Base-by-base conservation (phyloP, 805 yeast species). In the Saccharomycopsis vini region DNA sequence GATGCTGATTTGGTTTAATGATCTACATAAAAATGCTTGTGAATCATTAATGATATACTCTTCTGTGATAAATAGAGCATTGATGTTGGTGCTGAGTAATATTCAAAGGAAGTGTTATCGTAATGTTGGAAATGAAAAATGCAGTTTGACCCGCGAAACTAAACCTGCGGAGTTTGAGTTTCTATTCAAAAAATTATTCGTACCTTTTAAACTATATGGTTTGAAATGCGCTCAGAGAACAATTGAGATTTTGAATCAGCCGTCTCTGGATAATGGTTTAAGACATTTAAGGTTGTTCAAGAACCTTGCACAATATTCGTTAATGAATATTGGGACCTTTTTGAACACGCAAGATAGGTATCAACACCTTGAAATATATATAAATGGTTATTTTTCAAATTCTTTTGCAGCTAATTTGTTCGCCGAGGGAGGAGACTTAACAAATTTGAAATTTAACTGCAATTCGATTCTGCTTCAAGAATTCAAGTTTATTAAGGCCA, bases 341-440 rank as follows among this genome's bases (percentile, higher is more conserved):
- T 9, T 36, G 13, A 36, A 34, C 12, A 18, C 26, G 12, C 42
- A 43, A 13, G 31, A 34, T 16, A 36, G 29, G 10, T 40, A 31
- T 30, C n/a, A 20, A 5, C 20, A 43, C 10, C 35, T 46, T 20
- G 20, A 19, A 23, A 46, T 43, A 21, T 46, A 39, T 23, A 24
- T 36, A 4, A 42, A 46, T 28, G 50, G 50, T 7, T 42, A 43
- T n/a, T 16, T 44, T 28, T 34, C 39, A 7, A 37, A 28, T n/a
- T 15, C 45, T 13, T 19, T 39, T 13, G 19, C 35, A 3, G 23
- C n/a, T 3, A 33, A 39, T 10, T 35, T 30, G 13, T 39, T 44
- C 21, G 39, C 22, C 3, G 24, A 20, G 20, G 13, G 30, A 4
- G 10, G 9, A 9, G 22, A 36, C 3, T 16, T 15, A 19, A 15